Conservation (phyloP, 2,329 filamentous ascomycete species). For the Paracoccidioides brasiliensis region DNA sequence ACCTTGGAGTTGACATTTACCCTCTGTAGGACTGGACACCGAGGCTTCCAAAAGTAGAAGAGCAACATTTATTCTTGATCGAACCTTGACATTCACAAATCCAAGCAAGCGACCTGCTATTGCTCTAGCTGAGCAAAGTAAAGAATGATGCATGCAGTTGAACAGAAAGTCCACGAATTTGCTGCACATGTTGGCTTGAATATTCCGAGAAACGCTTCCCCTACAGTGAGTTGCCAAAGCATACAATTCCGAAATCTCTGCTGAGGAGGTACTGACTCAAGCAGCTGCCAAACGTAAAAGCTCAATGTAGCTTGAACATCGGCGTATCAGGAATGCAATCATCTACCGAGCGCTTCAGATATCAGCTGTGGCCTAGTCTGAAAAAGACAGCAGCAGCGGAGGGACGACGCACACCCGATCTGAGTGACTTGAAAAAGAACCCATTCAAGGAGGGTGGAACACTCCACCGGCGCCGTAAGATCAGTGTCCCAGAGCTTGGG, state of each 20-base stretch:
- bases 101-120: background rate
- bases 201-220: constrained; percentile 14
- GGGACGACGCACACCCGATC: constrained; percentile 10
- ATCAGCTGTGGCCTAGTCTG: constrained; percentile 15
- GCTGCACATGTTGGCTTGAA: constrained; percentile 14
- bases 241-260: background rate
- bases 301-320: background rate
- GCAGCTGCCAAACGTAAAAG: background rate
- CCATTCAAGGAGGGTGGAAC: constrained; percentile 7
- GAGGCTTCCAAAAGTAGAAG: background rate
- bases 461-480: constrained; percentile 11
- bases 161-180: constrained; percentile 6
- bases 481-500: constrained; percentile 13
- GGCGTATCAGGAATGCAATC: constrained; percentile 5
- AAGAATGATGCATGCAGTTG: constrained; percentile 3
- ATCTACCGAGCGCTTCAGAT: constrained; percentile 11
- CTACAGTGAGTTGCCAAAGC: constrained; percentile 10
- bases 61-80: background rate
- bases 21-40: background rate
- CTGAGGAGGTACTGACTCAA: background rate
- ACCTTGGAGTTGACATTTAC: background rate
- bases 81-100: background rate
- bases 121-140: constrained; percentile 3
- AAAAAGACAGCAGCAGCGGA: constrained; percentile 10
- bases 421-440: constrained; percentile 7